These are phyloP conservation scores for Pelargonium nanum DNA, from an alignment of 345 rosid genomes.

Conservation along the genomic window DNA sequence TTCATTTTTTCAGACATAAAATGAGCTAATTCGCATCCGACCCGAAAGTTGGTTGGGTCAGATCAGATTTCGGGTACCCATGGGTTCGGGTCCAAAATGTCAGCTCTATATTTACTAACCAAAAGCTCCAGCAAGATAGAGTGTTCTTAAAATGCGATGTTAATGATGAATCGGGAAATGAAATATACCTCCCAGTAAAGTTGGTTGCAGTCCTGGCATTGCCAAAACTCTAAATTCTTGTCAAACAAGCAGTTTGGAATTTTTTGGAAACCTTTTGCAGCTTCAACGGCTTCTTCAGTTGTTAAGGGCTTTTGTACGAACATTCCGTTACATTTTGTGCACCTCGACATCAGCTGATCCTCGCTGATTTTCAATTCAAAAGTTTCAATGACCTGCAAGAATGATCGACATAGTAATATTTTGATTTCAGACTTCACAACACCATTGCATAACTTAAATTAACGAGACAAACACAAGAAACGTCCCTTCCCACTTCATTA, in stretches of 20 bases:
- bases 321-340: conserved; percentile 90
- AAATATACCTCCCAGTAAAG: conserved; percentile 90
- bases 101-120: not conserved
- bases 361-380: conserved; percentile 61
- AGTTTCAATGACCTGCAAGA: conserved; percentile 55
- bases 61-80: too few species aligned
- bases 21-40: too few species aligned
- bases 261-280: conserved; percentile 89
- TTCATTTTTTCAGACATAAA: too few species aligned
- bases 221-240: conserved; percentile 88
- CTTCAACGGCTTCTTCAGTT: conserved; percentile 81
- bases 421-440: not conserved
- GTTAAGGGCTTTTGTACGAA: conserved; percentile 74
- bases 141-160: not conserved
- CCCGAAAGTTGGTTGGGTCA: too few species aligned
- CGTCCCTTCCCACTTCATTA: too few species aligned
- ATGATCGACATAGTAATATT: not conserved
- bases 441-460: not conserved
- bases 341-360: conserved; percentile 81
- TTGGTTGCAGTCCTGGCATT: conserved; percentile 90
- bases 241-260: conserved; percentile 76
- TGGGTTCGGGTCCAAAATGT: too few species aligned
- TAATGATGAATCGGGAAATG: not conserved
- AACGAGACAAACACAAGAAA: not conserved
- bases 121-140: not conserved